Evolutionary conservation across 2,329 filamentous ascomycete genomes (phyloP), one percentile per base, ranked within the genome.

Genomic region (Colletotrichum truncatum): DNA sequence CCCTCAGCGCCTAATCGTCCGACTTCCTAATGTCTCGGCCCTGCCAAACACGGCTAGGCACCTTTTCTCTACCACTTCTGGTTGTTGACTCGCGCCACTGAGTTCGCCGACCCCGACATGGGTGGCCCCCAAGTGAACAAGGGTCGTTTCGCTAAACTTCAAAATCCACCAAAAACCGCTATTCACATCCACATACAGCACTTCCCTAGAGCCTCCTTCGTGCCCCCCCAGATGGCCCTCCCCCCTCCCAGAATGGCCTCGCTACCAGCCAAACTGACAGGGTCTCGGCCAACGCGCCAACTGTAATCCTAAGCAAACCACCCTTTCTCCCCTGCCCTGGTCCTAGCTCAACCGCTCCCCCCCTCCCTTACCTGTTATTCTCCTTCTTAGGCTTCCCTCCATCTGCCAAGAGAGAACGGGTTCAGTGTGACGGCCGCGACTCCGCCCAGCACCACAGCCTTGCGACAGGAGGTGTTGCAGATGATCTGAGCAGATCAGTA

Each of bases 401-500:
- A 49, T 30, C 49, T 36, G 62, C 62, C 62, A 65, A 65, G 62
- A 43, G 32, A 34, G 12, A 26, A 41, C 36, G 51, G 62, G 62
- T 30, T 61, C 62, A 65, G 49, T 48, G 48, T 38, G 18, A 62
- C n/a, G 57, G 62, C 55, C 57, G 48, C 48, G 48, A 55, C 62
- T 65, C 62, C 57, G 57, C 39, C 49, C 41, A 65, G 57, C 34
- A 66, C 43, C 64, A 53, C 57, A 66, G 62, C 66, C 63, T 61
- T 67, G 66, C 62, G 63, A 67, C 66, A 54, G 57, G 62, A 66
- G 54, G 46, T 53, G 66, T 67, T 67, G 66, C 66, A 67, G 66
- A 63, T 67, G 51, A 67, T 67, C 66, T 56, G 63, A 67, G 62
- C 38, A 66, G 55, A 62, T 66, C 66, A 65, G 49, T 38, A 55